A percentile compares a stretch with the other conserved stretches of the same genome.
Evolutionary conservation across 495 filamentous ascomycete species (phyloP).

Genomic region (Lichina pygmaea): DNA sequence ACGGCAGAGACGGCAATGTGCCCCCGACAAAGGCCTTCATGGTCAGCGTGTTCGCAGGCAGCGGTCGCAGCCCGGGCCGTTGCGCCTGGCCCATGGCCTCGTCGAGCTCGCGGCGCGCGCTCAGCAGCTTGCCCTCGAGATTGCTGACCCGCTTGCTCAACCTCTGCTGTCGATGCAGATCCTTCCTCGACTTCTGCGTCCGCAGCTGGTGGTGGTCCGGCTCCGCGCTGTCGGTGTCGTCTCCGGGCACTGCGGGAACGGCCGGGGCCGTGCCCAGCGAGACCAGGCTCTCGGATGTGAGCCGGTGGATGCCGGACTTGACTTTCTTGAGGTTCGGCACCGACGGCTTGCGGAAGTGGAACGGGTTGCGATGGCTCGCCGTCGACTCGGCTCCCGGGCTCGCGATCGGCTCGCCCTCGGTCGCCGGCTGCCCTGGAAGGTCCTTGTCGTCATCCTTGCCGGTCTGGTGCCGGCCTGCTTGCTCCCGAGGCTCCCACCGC

Average conservation of each 20-base stretch:
- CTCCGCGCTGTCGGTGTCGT: neutral
- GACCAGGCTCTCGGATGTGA: constrained; percentile 7
- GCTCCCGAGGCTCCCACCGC: too few species aligned
- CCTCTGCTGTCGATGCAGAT: constrained; percentile 32
- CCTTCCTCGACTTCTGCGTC: constrained; percentile 28
- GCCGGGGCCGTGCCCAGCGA: neutral
- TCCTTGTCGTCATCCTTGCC: neutral
- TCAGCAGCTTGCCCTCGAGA: constrained; percentile 31
- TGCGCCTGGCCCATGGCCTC: constrained; percentile 17
- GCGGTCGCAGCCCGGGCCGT: constrained; percentile 10
- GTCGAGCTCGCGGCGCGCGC: constrained; percentile 29
- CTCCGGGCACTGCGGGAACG: neutral
- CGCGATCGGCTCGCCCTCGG: neutral
- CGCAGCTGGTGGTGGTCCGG: constrained; percentile 13
- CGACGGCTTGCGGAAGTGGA: constrained; percentile 7
- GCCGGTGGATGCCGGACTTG: constrained; percentile 12
- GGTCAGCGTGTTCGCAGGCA: constrained; percentile 13
- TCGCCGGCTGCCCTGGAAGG: neutral
- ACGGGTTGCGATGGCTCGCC: constrained; percentile 4
- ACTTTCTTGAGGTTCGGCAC: constrained; percentile 13
- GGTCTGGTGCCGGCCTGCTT: neutral
- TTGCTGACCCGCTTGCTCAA: constrained; percentile 37
- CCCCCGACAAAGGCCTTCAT: constrained; percentile 24
- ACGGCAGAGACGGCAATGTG: constrained; percentile 28
- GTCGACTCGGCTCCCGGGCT: neutral